These are phyloP conservation scores for Leccinum uliginosum DNA, from an alignment of 768 basidiomycete genomes.

Conservation along the genomic window DNA sequence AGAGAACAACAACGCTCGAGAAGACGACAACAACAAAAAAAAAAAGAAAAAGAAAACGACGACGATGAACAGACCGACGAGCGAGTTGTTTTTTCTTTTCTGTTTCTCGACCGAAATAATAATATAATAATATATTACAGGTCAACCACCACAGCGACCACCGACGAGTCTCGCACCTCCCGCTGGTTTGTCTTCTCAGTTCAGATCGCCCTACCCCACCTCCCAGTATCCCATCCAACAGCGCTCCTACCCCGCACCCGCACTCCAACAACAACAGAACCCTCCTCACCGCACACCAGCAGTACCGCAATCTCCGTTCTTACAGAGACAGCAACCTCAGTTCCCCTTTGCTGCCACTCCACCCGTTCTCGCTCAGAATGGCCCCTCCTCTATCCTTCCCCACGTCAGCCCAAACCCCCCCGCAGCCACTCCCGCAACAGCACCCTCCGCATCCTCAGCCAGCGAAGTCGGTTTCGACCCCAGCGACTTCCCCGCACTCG, in stretches of 20 bases:
- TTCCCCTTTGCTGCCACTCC: constrained; percentile 53
- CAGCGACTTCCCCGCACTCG: constrained; percentile 85
- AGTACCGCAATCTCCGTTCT: constrained; percentile 58
- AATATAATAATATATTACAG: too few relatives aligned
- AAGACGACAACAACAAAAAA: neutral
- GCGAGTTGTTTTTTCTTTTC: constrained; percentile 30
- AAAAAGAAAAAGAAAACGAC: constrained; percentile 11
- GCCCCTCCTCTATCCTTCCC: constrained; percentile 49
- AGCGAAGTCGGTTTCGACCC: constrained; percentile 80
- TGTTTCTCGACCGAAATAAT: too few relatives aligned
- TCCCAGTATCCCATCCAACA: constrained; percentile 31
- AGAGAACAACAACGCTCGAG: constrained; percentile 23
- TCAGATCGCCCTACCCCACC: constrained; percentile 48
- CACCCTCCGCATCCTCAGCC: constrained; percentile 59
- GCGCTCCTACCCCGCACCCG: constrained; percentile 34
- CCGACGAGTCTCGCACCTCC: constrained; percentile 71
- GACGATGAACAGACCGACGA: constrained; percentile 55
- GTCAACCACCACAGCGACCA: constrained; percentile 80
- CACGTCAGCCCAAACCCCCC: constrained; percentile 51
- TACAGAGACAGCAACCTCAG: constrained; percentile 49
- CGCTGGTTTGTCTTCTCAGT: constrained; percentile 58
- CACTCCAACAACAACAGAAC: constrained; percentile 50
- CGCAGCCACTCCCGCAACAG: constrained; percentile 36
- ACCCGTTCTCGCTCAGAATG: constrained; percentile 53
- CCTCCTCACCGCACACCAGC: constrained; percentile 53